Evolutionary conservation across 305 asterid genomes (phyloP), one percentile per base, ranked within the genome.

Genomic region (Fraxinus floribunda): DNA sequence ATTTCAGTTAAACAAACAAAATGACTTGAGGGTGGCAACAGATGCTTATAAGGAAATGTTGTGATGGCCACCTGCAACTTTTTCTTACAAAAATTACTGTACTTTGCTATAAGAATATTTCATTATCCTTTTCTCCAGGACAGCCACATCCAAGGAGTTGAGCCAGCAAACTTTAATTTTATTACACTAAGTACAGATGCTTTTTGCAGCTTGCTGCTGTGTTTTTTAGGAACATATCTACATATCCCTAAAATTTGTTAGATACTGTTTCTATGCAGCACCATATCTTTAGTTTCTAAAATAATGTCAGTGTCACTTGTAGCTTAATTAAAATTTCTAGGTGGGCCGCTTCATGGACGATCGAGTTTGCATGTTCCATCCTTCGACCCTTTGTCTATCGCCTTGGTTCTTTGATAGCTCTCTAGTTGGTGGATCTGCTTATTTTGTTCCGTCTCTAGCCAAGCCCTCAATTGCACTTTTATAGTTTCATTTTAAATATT

Each of bases 181-280:
- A 70, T 32, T 30, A 34, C 8, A 16, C 55, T 3, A 16, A 52
- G 62, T 52, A 52, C 46, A 71, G 44, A 71, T 74, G 78, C 81
- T 70, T 72, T 83, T 30, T 78, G 78, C 82, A 81, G 83, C 79
- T 60, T 75, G 80, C 60, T 85, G 86, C 73, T 74, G 76, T 52
- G 77, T 32, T 77, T 83, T 74, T 36, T 29, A 34, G 85, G 84
- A 79, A 84, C 89, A 79, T 26, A 75, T 26, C 41, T 15, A 29
- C 15, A n/a, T 32, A 41, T 70, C 44, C 76, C 24, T 32, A 29
- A 32, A 70, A 70, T 70, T 70, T 32, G 22, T 32, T 70, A 70
- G 76, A 70, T 70, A 30, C 8, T 70, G 22, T 70, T 29, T 26
- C 75, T 15, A 49, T 49, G 60, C 20, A 15, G 20, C 60, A 49